Percentiles rank a stretch among this genome's conserved stretches.
phyloP scores from a whole-genome alignment of 2,329 filamentous ascomycete genomes.

The Bipolaris cookei region DNA sequence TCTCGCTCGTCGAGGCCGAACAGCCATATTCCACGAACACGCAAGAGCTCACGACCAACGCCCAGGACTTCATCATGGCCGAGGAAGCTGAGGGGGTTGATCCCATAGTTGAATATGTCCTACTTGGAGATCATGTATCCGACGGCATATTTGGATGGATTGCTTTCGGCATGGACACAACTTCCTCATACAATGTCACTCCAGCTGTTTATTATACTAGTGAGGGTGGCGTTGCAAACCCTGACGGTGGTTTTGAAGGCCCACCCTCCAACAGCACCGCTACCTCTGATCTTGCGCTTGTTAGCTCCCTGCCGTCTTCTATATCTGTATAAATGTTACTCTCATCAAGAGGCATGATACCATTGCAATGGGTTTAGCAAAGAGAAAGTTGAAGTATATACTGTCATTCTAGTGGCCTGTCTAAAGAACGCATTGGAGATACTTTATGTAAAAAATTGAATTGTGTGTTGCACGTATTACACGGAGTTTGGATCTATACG shows the following conservation, averaged over 20 bases:
- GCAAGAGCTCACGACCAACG: conserved; percentile 57
- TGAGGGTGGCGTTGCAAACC: conserved; percentile 39
- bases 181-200: conserved; percentile 33
- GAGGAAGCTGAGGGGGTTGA: conserved; percentile 57
- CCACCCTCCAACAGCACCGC: background rate
- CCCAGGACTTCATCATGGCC: conserved; percentile 58
- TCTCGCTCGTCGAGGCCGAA: conserved; percentile 55
- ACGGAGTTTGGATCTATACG: too few species aligned
- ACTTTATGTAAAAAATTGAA: too few species aligned
- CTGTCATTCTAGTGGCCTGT: too few species aligned
- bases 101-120: conserved; percentile 65
- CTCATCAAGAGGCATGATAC: too few species aligned
- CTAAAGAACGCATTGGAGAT: too few species aligned
- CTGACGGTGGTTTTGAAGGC: background rate
- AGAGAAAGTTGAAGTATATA: too few species aligned
- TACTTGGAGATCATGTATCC: conserved; percentile 58
- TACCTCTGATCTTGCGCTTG: background rate
- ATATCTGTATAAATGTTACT: background rate
- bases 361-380: too few species aligned
- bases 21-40: conserved; percentile 54
- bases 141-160: conserved; percentile 46
- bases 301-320: background rate
- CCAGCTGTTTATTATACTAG: conserved; percentile 35
- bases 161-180: conserved; percentile 40
- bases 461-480: too few species aligned